Conservation (phyloP, 1,284 basidiomycete genomes). For the Stygiomarasmius scandens region DNA sequence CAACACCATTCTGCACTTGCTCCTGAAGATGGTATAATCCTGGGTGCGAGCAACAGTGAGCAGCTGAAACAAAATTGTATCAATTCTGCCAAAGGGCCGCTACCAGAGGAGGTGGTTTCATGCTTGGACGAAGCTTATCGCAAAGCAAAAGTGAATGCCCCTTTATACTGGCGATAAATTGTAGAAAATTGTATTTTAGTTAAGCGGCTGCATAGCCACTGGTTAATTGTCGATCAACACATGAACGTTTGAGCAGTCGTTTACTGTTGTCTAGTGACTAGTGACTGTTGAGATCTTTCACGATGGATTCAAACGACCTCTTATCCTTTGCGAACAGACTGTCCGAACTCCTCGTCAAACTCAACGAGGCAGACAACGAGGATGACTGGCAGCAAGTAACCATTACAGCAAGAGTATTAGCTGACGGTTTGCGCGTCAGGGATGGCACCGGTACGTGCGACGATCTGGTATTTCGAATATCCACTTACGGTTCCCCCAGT, state of each 20-base stretch:
- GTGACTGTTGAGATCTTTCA: not conserved
- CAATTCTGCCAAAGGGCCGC: conserved; percentile 49
- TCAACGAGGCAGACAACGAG: conserved; percentile 33
- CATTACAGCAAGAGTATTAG: conserved; percentile 54
- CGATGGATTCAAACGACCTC: conserved; percentile 23
- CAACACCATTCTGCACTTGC: conserved; percentile 50
- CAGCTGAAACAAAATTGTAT: conserved; percentile 41
- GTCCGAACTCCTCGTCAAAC: conserved; percentile 34
- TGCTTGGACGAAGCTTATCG: conserved; percentile 52
- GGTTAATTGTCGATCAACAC: too few relatives aligned
- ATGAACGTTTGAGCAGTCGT: not conserved
- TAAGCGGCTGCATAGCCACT: not conserved
- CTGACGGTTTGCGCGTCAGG: conserved; percentile 61
- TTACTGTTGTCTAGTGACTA: not conserved
- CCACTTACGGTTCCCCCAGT: conserved; percentile 40
- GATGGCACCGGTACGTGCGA: conserved; percentile 45
- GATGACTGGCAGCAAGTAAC: conserved; percentile 57
- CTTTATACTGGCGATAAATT: conserved; percentile 52
- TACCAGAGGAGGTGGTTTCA: conserved; percentile 44
- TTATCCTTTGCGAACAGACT: conserved; percentile 33
- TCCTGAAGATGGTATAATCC: conserved; percentile 42
- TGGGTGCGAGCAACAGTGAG: conserved; percentile 41
- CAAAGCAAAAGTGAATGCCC: conserved; percentile 38
- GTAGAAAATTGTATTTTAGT: not conserved
- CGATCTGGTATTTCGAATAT: conserved; percentile 8